Base-by-base conservation (phyloP, 805 yeast genomes). In the Zygosaccharomyces bailii region DNA sequence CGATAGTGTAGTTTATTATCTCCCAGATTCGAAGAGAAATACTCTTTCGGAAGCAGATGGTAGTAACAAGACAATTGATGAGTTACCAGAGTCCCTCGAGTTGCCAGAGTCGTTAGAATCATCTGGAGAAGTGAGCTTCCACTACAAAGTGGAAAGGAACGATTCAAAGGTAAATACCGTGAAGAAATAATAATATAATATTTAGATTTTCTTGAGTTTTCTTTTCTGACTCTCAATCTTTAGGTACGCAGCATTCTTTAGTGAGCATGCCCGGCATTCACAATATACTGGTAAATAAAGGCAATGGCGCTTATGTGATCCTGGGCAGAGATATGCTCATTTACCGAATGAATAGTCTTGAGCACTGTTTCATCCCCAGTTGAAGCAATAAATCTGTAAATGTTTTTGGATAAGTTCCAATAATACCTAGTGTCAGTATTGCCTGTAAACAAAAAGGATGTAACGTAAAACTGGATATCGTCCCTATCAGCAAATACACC, bases 401-500 rank as follows among this genome's bases (percentile, higher is more conserved):
- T 78, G 57, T 78, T 71, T 42, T 64, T 66, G 11, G 82, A 70
- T 55, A 80, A 66, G 42, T 69, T 61, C 81, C 82, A 78, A 60
- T 80, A 80, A 52, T 74, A 67, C 50, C 72, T 71, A 9, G 85
- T 79, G 59, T 80, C 86, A 2, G 86, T 80, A 59, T 80, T 80
- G 5, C 78, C 84, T 5, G 82, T 67, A 66, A 75, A 71, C 18
- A 78, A 57, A 13, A 70, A 68, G 13, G 84, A 82, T 0, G 81
- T 62, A 13, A 72, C 65, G 34, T 60, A 60, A 18, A 65, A 34
- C 16, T 57, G 55, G 6, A 57, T 49, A 11, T 61, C 60, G 2
- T 46, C 49, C 4, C 45, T 38, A 2, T 30, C 37, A 18, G 49
- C 53, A 39, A 69, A 68, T 4, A 70, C 69, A 36, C 75, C 63